phyloP scores from a whole-genome alignment of 768 basidiomycete species.

The Amanita muscaria region DNA sequence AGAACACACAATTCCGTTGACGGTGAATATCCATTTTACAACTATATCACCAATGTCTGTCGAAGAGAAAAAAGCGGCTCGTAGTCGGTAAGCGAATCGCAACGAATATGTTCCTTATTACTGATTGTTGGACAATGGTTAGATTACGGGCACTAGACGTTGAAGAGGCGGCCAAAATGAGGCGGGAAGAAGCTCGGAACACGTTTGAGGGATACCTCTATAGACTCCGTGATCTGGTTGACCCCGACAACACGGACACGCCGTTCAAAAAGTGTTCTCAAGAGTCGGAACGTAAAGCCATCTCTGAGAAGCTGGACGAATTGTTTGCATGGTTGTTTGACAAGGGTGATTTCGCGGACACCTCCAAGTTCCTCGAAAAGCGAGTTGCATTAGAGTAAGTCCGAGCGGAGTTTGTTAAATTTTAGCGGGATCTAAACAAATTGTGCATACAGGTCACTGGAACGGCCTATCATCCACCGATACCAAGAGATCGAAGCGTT shows the following conservation, averaged over 20 bases:
- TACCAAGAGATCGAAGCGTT: constrained; percentile 87
- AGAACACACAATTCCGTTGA: constrained; percentile 61
- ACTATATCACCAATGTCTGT: constrained; percentile 69
- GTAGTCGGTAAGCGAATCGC: constrained; percentile 56
- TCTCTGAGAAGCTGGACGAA: constrained; percentile 61
- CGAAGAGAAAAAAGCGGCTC: constrained; percentile 65
- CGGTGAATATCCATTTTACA: constrained; percentile 52
- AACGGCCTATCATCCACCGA: constrained; percentile 76
- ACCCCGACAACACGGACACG: constrained; percentile 51
- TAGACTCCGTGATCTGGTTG: constrained; percentile 73
- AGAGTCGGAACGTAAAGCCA: constrained; percentile 53
- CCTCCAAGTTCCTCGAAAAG: constrained; percentile 63
- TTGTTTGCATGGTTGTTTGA: constrained; percentile 80
- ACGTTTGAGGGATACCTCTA: constrained; percentile 91
- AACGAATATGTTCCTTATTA: too few species aligned
- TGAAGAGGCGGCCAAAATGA: constrained; percentile 67
- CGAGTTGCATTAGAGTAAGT: constrained; percentile 79
- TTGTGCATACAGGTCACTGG: constrained; percentile 45
- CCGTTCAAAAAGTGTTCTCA: constrained; percentile 86
- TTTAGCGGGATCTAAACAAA: background rate
- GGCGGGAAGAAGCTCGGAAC: constrained; percentile 87
- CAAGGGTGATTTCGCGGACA: constrained; percentile 75
- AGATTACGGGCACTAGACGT: constrained; percentile 72
- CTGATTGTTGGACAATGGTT: too few species aligned
- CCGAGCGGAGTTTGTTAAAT: background rate